Percentiles rank a stretch among this genome's conserved stretches.
These are phyloP conservation scores for Wickerhamia fluorescens DNA, from an alignment of 805 yeast genomes.

Conservation along the genomic window DNA sequence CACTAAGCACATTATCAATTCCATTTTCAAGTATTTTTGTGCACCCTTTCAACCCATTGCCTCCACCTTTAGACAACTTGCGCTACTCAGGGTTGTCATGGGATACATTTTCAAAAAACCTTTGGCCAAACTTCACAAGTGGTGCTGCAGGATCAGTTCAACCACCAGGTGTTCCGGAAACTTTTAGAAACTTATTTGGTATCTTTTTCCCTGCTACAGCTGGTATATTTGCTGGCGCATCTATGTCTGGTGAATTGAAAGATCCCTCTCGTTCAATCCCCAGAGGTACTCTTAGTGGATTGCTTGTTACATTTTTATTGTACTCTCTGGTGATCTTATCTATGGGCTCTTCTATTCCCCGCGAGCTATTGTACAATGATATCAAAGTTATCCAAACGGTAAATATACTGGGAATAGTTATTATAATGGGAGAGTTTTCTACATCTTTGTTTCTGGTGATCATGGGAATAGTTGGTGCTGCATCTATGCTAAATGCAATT, in stretches of 20 bases:
- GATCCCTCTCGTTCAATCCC: conserved; percentile 90
- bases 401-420: conserved; percentile 57
- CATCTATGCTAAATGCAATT: conserved; percentile 83
- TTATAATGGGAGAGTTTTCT: conserved; percentile 84
- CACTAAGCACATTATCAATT: conserved; percentile 69
- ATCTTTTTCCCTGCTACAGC: conserved; percentile 98
- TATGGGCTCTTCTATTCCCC: conserved; percentile 73
- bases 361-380: conserved; percentile 69
- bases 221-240: conserved; percentile 97
- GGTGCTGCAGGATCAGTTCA: conserved; percentile 89
- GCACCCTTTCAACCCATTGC: conserved; percentile 46
- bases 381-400: conserved; percentile 82
- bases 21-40: conserved; percentile 71
- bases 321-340: conserved; percentile 78
- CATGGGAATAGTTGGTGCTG: conserved; percentile 95
- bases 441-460: conserved; percentile 89
- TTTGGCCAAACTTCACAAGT: conserved; percentile 73
- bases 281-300: conserved; percentile 84
- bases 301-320: conserved; percentile 65
- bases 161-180: conserved; percentile 48
- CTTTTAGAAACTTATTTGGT: conserved; percentile 82
- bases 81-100: conserved; percentile 70
- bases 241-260: conserved; percentile 91
- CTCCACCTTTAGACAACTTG: conserved; percentile 38
- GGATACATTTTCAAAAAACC: conserved; percentile 56